These are phyloP conservation scores for Pseudocercospora crystallina DNA, from an alignment of 2,329 filamentous ascomycete genomes.

Conservation along the genomic window DNA sequence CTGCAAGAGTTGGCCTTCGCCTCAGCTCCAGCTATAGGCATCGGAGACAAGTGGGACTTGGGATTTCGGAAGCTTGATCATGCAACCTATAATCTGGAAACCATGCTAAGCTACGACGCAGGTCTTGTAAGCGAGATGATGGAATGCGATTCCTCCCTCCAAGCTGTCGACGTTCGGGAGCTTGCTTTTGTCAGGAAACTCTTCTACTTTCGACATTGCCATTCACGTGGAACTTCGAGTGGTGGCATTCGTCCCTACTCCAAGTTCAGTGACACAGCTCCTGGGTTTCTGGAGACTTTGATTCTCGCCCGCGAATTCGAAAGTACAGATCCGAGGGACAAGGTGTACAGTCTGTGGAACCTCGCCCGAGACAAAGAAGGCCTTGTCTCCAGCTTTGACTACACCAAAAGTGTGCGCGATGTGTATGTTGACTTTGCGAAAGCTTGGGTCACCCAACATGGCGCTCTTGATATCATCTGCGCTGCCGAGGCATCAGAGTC, in stretches of 20 bases:
- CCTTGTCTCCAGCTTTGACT: constrained; percentile 8
- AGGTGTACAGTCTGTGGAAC: constrained; percentile 11
- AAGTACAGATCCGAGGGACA: constrained; percentile 10
- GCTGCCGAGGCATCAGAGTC: constrained; percentile 7
- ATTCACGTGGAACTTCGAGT: neutral
- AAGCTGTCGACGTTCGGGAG: neutral
- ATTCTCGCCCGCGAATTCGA: constrained; percentile 12
- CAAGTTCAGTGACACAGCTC: neutral
- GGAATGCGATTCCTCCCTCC: constrained; percentile 1
- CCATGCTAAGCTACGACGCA: constrained; percentile 8
- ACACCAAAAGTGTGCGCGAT: constrained; percentile 1
- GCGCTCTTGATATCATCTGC: constrained; percentile 12
- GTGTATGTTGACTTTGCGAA: constrained; percentile 6
- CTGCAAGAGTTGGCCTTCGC: constrained; percentile 9
- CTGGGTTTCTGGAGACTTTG: constrained; percentile 6
- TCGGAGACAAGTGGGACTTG: neutral
- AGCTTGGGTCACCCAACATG: constrained; percentile 13
- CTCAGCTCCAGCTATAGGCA: constrained; percentile 2
- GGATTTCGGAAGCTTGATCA: constrained; percentile 7
- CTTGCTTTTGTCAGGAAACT: constrained; percentile 11
- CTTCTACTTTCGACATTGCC: constrained; percentile 17
- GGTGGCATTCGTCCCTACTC: too few species aligned
- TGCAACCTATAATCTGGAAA: constrained; percentile 8
- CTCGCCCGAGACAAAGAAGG: constrained; percentile 11
- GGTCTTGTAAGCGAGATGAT: constrained; percentile 2